These are phyloP conservation scores for Boletales sp. DNA, from an alignment of 768 basidiomycete genomes.

Conservation along the genomic window DNA sequence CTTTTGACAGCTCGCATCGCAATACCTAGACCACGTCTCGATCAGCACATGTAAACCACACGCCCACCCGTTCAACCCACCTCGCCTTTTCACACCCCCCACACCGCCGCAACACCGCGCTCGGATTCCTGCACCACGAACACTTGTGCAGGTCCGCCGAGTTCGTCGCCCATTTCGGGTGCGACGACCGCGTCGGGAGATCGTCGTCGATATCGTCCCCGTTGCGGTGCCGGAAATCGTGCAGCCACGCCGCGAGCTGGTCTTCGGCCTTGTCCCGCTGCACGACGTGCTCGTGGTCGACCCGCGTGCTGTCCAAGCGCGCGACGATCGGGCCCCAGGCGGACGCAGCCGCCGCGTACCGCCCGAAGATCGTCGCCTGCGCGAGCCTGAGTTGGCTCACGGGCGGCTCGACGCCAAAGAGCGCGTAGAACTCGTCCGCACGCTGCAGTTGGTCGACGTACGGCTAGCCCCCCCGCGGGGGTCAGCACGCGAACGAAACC, in stretches of 20 bases:
- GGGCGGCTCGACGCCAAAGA: conserved; percentile 45
- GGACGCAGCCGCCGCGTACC: conserved; percentile 41
- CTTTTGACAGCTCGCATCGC: conserved; percentile 39
- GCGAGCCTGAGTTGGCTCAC: conserved; percentile 52
- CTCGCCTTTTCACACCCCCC: conserved; percentile 37
- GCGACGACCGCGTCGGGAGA: conserved; percentile 29
- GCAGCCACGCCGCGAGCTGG: conserved; percentile 57
- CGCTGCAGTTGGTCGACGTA: conserved; percentile 43
- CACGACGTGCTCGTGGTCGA: conserved; percentile 28
- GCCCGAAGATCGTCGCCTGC: conserved; percentile 46
- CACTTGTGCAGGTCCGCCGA: conserved; percentile 54
- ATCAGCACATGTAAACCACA: neutral
- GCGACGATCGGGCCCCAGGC: conserved; percentile 47
- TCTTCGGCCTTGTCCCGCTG: conserved; percentile 46
- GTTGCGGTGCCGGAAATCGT: conserved; percentile 42
- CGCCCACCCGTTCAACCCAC: conserved; percentile 14
- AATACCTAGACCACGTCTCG: conserved; percentile 34
- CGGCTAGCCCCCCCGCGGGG: conserved; percentile 21
- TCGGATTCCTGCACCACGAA: conserved; percentile 61
- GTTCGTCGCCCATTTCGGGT: conserved; percentile 47
- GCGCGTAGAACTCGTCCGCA: conserved; percentile 49
- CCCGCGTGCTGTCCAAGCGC: conserved; percentile 30
- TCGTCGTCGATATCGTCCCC: conserved; percentile 34
- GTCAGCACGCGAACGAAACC: too few relatives aligned
- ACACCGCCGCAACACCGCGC: conserved; percentile 50